Evolutionary conservation across 257 asterid species (phyloP).

Genomic region (Solanum medicagineum): DNA sequence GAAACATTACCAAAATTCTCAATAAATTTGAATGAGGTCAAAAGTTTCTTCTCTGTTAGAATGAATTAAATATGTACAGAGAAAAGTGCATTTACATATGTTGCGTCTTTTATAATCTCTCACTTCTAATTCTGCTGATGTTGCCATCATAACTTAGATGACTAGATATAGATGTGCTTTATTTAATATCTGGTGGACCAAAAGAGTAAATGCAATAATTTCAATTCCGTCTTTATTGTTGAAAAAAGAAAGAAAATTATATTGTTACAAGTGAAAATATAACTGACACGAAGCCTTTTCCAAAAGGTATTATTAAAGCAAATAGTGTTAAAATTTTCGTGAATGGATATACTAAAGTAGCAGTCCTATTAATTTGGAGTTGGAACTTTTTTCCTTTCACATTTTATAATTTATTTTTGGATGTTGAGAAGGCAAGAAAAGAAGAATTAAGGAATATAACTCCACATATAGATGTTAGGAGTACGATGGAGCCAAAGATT

Average conservation of each 20-base stretch:
- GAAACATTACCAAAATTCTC: background rate
- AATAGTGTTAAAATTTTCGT: background rate
- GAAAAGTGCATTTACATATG: background rate
- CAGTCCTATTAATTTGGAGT: background rate
- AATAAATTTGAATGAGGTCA: background rate
- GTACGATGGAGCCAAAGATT: too few species aligned
- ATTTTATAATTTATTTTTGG: background rate
- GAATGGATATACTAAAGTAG: background rate
- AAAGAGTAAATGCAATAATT: background rate
- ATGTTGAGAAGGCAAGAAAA: background rate
- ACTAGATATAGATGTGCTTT: background rate
- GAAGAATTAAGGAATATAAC: background rate
- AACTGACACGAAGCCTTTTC: background rate
- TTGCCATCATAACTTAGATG: background rate
- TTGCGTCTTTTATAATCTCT: background rate
- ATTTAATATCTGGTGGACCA: background rate
- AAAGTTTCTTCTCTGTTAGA: background rate
- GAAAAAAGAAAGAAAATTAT: background rate
- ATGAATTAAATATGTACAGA: background rate
- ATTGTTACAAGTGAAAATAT: background rate
- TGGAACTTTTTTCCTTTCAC: background rate
- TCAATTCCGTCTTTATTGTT: background rate
- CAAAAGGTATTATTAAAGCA: background rate
- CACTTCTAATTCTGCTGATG: background rate
- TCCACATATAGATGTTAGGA: too few species aligned